Conservation (phyloP, 2,329 filamentous ascomycete species). For the Hypocrella siamensis region DNA sequence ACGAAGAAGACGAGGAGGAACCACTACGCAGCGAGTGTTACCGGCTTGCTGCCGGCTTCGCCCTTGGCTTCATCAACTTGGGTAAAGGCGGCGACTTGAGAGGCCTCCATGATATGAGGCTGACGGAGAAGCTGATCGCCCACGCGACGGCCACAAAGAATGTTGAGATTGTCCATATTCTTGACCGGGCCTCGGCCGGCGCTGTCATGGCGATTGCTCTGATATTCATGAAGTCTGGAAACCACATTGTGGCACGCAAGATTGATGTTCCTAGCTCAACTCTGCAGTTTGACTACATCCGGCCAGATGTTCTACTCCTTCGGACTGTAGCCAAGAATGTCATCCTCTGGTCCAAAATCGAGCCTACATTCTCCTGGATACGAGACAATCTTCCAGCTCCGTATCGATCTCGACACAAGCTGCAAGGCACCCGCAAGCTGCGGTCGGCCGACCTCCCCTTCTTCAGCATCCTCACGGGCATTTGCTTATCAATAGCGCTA, state of each 20-base stretch:
- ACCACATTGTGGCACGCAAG: constrained; percentile 73
- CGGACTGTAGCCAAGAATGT: constrained; percentile 80
- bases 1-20: constrained; percentile 68
- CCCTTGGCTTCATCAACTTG: constrained; percentile 86
- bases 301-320: constrained; percentile 81
- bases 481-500: constrained; percentile 68
- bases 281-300: constrained; percentile 87
- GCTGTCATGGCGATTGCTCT: constrained; percentile 80
- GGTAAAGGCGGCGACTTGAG: constrained; percentile 78
- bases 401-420: constrained; percentile 46
- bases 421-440: constrained; percentile 45
- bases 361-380: constrained; percentile 61
- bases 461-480: constrained; percentile 78
- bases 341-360: constrained; percentile 81
- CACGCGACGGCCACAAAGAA: constrained; percentile 82
- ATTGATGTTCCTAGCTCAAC: constrained; percentile 84
- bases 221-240: constrained; percentile 95
- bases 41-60: constrained; percentile 81
- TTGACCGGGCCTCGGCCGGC: constrained; percentile 87
- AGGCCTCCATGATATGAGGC: constrained; percentile 82
- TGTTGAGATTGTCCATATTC: constrained; percentile 78
- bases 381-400: constrained; percentile 52
- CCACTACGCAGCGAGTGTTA: constrained; percentile 89
- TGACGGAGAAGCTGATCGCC: constrained; percentile 74
- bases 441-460: constrained; percentile 78